These are phyloP conservation scores for Coemansia erecta DNA, from an alignment of 192 early-diverging fungal genomes.

Conservation along the genomic window DNA sequence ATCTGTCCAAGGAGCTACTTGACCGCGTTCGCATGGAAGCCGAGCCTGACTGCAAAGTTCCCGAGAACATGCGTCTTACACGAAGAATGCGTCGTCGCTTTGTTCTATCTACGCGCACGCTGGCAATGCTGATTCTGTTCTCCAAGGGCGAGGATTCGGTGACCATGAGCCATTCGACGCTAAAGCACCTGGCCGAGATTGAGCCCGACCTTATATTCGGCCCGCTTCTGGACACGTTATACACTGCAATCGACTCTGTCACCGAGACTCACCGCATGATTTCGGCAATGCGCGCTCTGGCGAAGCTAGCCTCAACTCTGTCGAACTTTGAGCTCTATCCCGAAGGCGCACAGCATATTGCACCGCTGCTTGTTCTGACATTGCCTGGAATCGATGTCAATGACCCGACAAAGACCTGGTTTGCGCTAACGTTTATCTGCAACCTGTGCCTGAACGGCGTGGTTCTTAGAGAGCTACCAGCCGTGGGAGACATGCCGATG, in stretches of 20 bases:
- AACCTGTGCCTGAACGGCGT: conserved; percentile 48
- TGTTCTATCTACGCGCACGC: conserved; percentile 31
- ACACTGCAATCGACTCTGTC: conserved; percentile 76
- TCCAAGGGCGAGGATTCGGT: conserved; percentile 45
- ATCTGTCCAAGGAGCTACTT: conserved; percentile 66
- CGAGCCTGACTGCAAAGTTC: conserved; percentile 20
- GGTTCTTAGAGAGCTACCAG: conserved; percentile 41
- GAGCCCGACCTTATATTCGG: conserved; percentile 78
- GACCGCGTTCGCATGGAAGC: conserved; percentile 50
- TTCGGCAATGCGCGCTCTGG: conserved; percentile 74
- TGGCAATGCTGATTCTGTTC: conserved; percentile 49
- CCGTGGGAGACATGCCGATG: conserved; percentile 34
- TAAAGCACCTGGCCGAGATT: conserved; percentile 56
- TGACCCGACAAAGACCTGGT: conserved; percentile 77
- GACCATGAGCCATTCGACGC: conserved; percentile 47
- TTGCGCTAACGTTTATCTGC: conserved; percentile 43
- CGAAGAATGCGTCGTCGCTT: conserved; percentile 43
- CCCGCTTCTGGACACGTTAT: conserved; percentile 78
- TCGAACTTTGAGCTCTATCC: conserved; percentile 75
- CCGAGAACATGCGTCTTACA: conserved; percentile 21
- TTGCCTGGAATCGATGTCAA: conserved; percentile 94
- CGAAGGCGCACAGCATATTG: conserved; percentile 78
- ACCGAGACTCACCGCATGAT: conserved; percentile 85
- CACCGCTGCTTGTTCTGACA: conserved; percentile 71
- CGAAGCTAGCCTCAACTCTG: conserved; percentile 67